Percentiles rank a stretch among this genome's conserved stretches.
phyloP scores from a whole-genome alignment of 495 filamentous ascomycete genomes.

The Penicillium cataractarum region DNA sequence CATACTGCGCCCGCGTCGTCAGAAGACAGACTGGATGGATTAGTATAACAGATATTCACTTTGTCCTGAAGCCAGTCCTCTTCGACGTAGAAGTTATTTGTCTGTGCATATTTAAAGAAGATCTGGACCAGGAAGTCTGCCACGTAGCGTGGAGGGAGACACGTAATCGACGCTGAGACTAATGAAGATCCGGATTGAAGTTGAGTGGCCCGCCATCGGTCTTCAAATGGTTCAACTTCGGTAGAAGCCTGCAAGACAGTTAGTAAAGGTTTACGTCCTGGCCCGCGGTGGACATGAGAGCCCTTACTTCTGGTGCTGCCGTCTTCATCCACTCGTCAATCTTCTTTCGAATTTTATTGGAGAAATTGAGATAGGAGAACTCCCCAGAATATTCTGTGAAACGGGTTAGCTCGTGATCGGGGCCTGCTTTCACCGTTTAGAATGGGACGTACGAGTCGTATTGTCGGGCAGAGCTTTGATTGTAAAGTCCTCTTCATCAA shows the following conservation, averaged over 20 bases:
- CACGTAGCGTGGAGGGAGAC: slow-evolving; percentile 54
- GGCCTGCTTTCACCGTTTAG: neutral
- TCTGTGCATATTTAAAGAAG: slow-evolving; percentile 58
- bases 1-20: slow-evolving; percentile 51
- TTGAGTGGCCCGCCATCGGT: slow-evolving; percentile 53
- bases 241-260: slow-evolving; percentile 37
- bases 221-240: slow-evolving; percentile 49
- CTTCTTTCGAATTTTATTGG: slow-evolving; percentile 52
- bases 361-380: slow-evolving; percentile 56
- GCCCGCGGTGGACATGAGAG: neutral
- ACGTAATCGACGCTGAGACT: slow-evolving; percentile 45
- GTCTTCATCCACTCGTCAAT: slow-evolving; percentile 55
- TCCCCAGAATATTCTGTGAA: slow-evolving; percentile 54
- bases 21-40: slow-evolving; percentile 45
- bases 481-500: slow-evolving; percentile 51
- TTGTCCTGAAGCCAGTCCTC: slow-evolving; percentile 53
- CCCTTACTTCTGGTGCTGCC: slow-evolving; percentile 45
- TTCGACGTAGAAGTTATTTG: slow-evolving; percentile 56
- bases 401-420: neutral
- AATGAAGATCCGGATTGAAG: slow-evolving; percentile 49
- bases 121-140: slow-evolving; percentile 55
- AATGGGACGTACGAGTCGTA: slow-evolving; percentile 43
- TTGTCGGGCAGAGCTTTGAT: slow-evolving; percentile 53
- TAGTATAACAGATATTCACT: slow-evolving; percentile 48
- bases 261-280: slow-evolving; percentile 8